Evolutionary conservation across 164 flowering plant genomes (phyloP), one percentile per base, ranked within the genome.

Genomic region (Nymphaea thermarum): DNA sequence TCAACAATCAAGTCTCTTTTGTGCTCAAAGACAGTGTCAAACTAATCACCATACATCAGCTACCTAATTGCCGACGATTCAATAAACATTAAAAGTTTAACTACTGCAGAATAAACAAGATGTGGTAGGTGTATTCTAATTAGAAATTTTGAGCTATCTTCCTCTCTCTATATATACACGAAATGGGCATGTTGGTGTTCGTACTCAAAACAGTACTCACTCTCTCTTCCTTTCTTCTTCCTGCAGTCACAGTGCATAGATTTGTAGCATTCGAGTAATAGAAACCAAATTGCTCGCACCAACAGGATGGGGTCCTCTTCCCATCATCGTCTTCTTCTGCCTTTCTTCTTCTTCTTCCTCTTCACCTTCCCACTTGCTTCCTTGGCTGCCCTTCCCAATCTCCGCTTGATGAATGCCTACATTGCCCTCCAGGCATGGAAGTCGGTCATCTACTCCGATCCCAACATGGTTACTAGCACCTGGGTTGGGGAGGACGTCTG

Each of bases 391-490:
- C 64, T 63, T 41, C 68, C 72, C 60, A 84, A 81, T 76, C 85
- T 85, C 2, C 80, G 81, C 44, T 87, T 89, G 42, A 45, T 25
- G 4, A 76, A 73, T 36, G 97, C 97, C 15, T 88, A 74, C 75
- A 75, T 45, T 43, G 94, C 90, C n/a, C 84, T 88, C 51, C 87
- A 87, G 63, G 86, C 90, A 61, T 90, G 85, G 89, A 90, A 90
- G 75, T 71, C 72, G 43, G 69, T 73, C n/a, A 85, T 91, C 64
- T 62, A 70, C 4, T 84, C 87, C 0, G 95, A 89, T 75, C 97
- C 97, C 0, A 77, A 75, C 2, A 73, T 74, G 72, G 76, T 82
- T 67, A 91, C 93, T 3, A 17, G 78, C 4, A 78, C 87, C 62
- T 91, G 97, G 97, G 64, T 60, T 8, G 95, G 90, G 66, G 76